A percentile compares a stretch with the other conserved stretches of the same genome.
Evolutionary conservation across 371 early-diverging fungal species (phyloP).

Genomic region (Apophysomyces elegans): DNA sequence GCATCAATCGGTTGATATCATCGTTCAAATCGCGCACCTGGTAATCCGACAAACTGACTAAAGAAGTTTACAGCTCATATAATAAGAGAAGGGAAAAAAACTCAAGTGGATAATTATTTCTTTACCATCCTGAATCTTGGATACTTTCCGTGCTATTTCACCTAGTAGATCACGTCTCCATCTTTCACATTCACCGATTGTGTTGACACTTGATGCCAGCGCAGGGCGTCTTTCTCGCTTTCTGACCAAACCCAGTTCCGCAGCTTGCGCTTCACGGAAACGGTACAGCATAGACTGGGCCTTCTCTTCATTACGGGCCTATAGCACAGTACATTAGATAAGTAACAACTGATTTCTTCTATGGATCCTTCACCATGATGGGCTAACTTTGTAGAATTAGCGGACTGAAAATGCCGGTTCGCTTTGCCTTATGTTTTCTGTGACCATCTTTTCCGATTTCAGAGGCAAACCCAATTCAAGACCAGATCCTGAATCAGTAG

Average conservation of each 20-base stretch:
- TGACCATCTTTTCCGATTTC: neutral
- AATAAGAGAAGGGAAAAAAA: conserved; percentile 4
- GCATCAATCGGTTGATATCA: conserved; percentile 91
- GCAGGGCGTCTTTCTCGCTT: conserved; percentile 76
- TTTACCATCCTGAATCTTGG: conserved; percentile 91
- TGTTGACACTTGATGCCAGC: conserved; percentile 70
- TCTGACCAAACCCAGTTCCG: conserved; percentile 78
- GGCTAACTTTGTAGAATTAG: neutral
- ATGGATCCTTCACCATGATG: neutral
- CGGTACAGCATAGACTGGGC: conserved; percentile 98
- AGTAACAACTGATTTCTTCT: neutral
- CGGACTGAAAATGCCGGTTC: neutral
- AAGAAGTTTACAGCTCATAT: too few relatives aligned
- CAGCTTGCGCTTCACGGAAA: conserved; percentile 92
- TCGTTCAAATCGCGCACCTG: conserved; percentile 96
- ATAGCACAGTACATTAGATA: neutral
- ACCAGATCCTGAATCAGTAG: too few relatives aligned
- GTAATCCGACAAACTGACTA: conserved; percentile 82
- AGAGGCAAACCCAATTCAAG: too few relatives aligned
- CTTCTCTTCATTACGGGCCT: conserved; percentile 97
- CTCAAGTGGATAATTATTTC: neutral
- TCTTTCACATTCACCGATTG: conserved; percentile 80
- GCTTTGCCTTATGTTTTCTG: neutral
- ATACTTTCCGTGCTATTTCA: conserved; percentile 86
- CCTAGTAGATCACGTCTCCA: conserved; percentile 90